A percentile compares a stretch with the other conserved stretches of the same genome.
Conservation (phyloP, 2,329 filamentous ascomycete species). For the Bipolaris gigantea region DNA sequence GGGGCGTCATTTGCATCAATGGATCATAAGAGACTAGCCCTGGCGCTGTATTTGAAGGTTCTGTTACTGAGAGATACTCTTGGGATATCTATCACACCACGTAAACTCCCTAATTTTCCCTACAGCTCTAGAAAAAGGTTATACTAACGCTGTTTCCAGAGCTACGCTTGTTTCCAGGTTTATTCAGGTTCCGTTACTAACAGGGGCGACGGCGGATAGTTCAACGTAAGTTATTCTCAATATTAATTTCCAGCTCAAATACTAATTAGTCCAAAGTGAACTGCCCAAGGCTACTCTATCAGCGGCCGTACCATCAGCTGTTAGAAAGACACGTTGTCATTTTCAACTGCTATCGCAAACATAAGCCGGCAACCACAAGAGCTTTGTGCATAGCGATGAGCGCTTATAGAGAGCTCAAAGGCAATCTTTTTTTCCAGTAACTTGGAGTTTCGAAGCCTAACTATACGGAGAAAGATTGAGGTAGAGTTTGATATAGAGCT, state of each 20-base stretch:
- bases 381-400: background rate
- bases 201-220: background rate
- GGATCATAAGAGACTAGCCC: background rate
- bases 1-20: background rate
- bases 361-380: background rate
- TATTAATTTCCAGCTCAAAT: background rate
- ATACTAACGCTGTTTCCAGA: background rate
- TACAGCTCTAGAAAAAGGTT: background rate
- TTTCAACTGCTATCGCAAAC: background rate
- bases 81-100: background rate
- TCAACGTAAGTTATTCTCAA: background rate
- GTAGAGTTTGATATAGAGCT: too few species aligned
- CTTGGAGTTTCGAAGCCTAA: background rate
- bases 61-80: background rate
- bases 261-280: background rate
- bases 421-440: background rate
- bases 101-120: background rate
- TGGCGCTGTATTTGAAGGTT: background rate
- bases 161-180: background rate
- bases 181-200: background rate
- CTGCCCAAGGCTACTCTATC: background rate
- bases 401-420: background rate
- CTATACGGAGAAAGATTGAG: too few species aligned
- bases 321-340: background rate
- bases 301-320: background rate